A percentile compares a stretch with the other conserved stretches of the same genome.
phyloP scores from a whole-genome alignment of 768 basidiomycete species.

The Lactarius hengduanensis region DNA sequence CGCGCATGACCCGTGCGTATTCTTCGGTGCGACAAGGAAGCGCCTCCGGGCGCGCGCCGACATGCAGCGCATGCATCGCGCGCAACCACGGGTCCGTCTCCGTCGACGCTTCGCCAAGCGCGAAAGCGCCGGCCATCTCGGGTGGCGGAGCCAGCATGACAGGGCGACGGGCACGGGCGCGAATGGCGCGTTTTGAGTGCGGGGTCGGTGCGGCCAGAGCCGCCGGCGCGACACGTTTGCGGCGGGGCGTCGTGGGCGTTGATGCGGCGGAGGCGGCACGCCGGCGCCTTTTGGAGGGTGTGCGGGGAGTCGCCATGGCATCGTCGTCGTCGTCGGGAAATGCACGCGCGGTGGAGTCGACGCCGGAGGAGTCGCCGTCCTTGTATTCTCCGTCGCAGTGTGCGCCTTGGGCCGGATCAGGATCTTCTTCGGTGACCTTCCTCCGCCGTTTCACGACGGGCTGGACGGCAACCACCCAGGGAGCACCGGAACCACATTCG shows the following conservation, averaged over 20 bases:
- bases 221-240: conserved; percentile 17
- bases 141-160: conserved; percentile 38
- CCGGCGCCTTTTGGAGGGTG: conserved; percentile 57
- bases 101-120: conserved; percentile 50
- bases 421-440: conserved; percentile 24
- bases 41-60: conserved; percentile 88
- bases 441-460: conserved; percentile 16
- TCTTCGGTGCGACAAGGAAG: conserved; percentile 89
- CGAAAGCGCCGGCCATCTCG: conserved; percentile 35
- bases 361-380: conserved; percentile 39
- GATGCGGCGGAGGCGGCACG: conserved; percentile 32
- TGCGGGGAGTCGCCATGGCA: conserved; percentile 39
- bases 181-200: conserved; percentile 29
- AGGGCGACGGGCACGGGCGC: conserved; percentile 23
- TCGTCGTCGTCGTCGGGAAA: conserved; percentile 31
- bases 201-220: conserved; percentile 38
- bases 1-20: conserved; percentile 68
- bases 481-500: conserved; percentile 13
- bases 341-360: conserved; percentile 33
- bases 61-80: conserved; percentile 91
- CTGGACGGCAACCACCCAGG: conserved; percentile 28
- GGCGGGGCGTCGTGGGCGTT: conserved; percentile 25
- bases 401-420: background rate
- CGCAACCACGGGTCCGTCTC: conserved; percentile 73
- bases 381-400: conserved; percentile 27